A percentile compares a stretch with the other conserved stretches of the same genome.
Conservation (phyloP, 225 moss, liverwort and hornwort species). For the Polytrichum formosum region DNA sequence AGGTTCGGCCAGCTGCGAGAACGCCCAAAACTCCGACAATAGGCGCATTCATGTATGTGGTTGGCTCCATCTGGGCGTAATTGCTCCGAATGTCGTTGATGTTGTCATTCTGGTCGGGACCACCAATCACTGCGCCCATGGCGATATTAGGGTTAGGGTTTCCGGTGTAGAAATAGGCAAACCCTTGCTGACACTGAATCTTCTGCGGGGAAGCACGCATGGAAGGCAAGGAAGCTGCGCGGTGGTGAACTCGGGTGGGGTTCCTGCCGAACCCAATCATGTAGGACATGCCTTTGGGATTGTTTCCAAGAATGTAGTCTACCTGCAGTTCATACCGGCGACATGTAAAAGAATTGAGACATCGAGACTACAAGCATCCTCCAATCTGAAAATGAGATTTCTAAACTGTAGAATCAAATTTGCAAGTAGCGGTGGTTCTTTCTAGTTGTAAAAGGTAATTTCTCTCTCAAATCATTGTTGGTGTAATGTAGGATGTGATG, state of each 20-base stretch:
- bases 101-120: slow-evolving; percentile 46
- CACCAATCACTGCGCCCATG: slow-evolving; percentile 40
- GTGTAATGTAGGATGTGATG: background rate
- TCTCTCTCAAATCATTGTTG: background rate
- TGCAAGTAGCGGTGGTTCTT: background rate
- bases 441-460: background rate
- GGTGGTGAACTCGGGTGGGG: slow-evolving; percentile 73
- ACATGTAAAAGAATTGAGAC: too few relatives aligned
- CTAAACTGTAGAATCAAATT: background rate
- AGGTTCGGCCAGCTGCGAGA: slow-evolving; percentile 22
- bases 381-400: background rate
- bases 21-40: slow-evolving; percentile 36
- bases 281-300: slow-evolving; percentile 70
- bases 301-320: slow-evolving; percentile 82
- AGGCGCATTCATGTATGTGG: slow-evolving; percentile 45
- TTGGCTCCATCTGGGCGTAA: slow-evolving; percentile 34
- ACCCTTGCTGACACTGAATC: slow-evolving; percentile 31
- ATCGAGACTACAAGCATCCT: too few relatives aligned
- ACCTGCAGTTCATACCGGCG: slow-evolving; percentile 39
- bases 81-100: slow-evolving; percentile 31
- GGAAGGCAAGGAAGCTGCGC: slow-evolving; percentile 47
- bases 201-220: slow-evolving; percentile 15
- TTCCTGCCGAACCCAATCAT: slow-evolving; percentile 79
- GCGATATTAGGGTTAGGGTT: slow-evolving; percentile 32
- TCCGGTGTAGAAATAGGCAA: slow-evolving; percentile 27